Evolutionary conservation across 2,329 filamentous ascomycete species (phyloP), one percentile per base, ranked within the genome.

Genomic region (Epicoccum sorghinum): DNA sequence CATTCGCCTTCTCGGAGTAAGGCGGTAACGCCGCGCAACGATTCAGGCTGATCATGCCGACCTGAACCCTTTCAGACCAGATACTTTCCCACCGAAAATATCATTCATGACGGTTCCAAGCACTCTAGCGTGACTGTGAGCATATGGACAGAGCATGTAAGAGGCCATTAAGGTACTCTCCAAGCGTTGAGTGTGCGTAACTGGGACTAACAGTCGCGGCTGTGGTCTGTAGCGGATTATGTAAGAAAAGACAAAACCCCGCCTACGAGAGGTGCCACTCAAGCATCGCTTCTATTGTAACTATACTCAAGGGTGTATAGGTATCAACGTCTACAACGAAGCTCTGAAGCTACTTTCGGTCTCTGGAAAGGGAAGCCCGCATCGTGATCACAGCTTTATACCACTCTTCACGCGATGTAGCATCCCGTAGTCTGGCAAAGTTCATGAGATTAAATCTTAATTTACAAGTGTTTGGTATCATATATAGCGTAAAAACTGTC

Each of bases 91-190:
- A 24, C 18, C 7, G 38, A 43, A 14, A 18, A 18, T 18, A 18
- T 18, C 18, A 18, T 18, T 18, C 18, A 3, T 18, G 18, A 18
- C 18, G 18, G 18, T 18, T 18, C 18, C 18, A 18, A 18, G 18
- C 18, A 18, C 18, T 18, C 18, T 18, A 18, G 18, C 18, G 18
- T 18, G 18, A 18, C 18, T 18, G 18, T 18, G 18, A 18, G 27
- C 27, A 29, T 29, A 9, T 29, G 9, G 27, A 3, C 40, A 54
- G 35, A 46, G 29, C 40, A 30, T n/a, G 42, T 23, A 36, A 24
- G 24, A 48, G 45, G 45, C 41, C 46, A 54, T 54, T 18, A 29
- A 32, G 52, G 52, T 54, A 54, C 52, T 54, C 46, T 41, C 24
- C 36, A 36, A 49, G 45, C 36, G 45, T 40, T 41, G 51, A 54